Evolutionary conservation across 306 rosid genomes (phyloP), one percentile per base, ranked within the genome.

Genomic region (Casuarina equisetifolia): DNA sequence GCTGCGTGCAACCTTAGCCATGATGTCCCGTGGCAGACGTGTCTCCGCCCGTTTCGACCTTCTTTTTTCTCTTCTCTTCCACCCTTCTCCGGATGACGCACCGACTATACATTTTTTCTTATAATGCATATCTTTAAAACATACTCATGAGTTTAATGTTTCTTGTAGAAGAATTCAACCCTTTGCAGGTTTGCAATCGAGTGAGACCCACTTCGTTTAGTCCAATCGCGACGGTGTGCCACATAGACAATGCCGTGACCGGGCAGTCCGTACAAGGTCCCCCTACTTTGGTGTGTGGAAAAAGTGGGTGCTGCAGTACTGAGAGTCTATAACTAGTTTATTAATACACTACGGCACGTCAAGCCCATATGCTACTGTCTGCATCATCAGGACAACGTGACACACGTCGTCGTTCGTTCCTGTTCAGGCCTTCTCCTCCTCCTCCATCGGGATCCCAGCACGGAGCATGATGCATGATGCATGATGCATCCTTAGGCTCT

Each of bases 261-360:
- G n/a, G 5, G 32, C 32, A 66, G 49, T 17, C 50, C 8, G 2
- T 17, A 74, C 3, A 62, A 36, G 84, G 81, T 54, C 77, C 70
- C 61, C 72, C 79, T 40, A 12, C 3, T 59, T 52, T 43, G 52
- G 20, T 3, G 32, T 3, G 32, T 66, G 81, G 76, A 79, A 79
- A 25, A 76, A 79, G 79, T 79, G 81, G 76, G 15, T 49, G 64
- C 69, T 20, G 55, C 50, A 77, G 67, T 59, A 38, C 42, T 13
- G 36, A 12, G 5, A 13, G 38, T 4, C 25, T 58, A 58, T 0
- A 6, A 58, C 7, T 4, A 36, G 69, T 67, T 67, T 45, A 54
- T 54, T 66, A 62, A 79, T 72, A 63, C 75, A 79, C 74, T 85
- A 89, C 87, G 85, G 86, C 89, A 84, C 92, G 85, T 85, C 79